Base-by-base conservation (phyloP, 176 grass and related monocot genomes). In the Zea mays region DNA sequence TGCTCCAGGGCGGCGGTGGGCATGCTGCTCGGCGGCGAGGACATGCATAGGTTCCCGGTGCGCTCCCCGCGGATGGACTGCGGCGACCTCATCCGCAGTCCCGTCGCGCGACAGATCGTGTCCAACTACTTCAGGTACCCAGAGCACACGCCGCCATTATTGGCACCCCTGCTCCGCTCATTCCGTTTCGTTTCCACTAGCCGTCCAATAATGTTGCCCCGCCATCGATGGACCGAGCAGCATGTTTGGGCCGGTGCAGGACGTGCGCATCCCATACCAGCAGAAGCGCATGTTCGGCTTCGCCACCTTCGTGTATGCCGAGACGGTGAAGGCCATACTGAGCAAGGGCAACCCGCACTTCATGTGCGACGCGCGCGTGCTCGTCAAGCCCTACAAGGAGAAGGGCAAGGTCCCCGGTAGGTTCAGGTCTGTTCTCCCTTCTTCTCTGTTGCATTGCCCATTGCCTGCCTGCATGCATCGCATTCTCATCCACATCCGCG, bases 341-440 rank as follows among this genome's bases (percentile, higher is more conserved):
- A 74, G 80, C 34, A 97, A 90, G 52, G 88, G 93, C 34, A 93
- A 93, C 83, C 93, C 93, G 11, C 93, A 97, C 77, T 93, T 93
- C 69, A 83, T 97, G 9, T 88, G 93, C 36, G 90, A 93, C 69
- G 85, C 93, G 15, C 83, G 93, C 62, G 90, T 97, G 33, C 93
- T 97, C 62, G 93, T 97, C 78, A 97, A 97, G 86, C 93, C 93
- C 6, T 97, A 97, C 83, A 97, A 97, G 85, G 93, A 97, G 60
- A 97, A 97, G 85, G 93, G 88, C 79, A 97, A 88, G 85, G 85
- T 88, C 60, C 88, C 90, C 69, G 83, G 90, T 70, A 93, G 87
- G 88, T 83, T 90, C 85, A 97, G 93, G 93, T 83, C 84, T 42
- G 84, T 14, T 12, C 27, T 27, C 27, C 27, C 27, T 27, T 27